These are phyloP conservation scores for Pseudomassariella vexata DNA, from an alignment of 2,329 filamentous ascomycete genomes.

Conservation along the genomic window DNA sequence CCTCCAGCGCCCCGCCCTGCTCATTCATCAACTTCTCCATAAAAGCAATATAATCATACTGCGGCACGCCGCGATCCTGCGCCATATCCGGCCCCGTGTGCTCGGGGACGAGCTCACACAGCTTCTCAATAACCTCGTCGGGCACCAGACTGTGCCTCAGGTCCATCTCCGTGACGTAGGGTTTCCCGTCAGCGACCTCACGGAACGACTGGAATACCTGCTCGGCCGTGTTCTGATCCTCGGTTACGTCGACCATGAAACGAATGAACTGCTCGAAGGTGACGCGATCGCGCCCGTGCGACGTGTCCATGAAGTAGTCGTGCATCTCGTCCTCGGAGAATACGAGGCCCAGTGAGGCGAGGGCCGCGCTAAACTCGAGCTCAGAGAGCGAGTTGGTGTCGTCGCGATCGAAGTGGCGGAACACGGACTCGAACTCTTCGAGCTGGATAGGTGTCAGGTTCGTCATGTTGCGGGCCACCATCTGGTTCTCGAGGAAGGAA, in stretches of 20 bases:
- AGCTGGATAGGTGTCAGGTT: conserved; percentile 97
- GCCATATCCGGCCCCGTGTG: conserved; percentile 82
- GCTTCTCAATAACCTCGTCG: conserved; percentile 92
- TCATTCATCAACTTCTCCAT: conserved; percentile 76
- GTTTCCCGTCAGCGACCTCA: conserved; percentile 96
- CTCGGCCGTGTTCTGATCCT: conserved; percentile 97
- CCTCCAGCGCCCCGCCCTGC: conserved; percentile 19
- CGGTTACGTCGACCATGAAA: conserved; percentile 98
- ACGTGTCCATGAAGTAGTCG: conserved; percentile 85
- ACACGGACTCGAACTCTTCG: conserved; percentile 97
- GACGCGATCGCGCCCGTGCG: conserved; percentile 70
- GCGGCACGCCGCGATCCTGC: conserved; percentile 75
- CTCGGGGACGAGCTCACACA: conserved; percentile 78
- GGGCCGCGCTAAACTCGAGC: conserved; percentile 89
- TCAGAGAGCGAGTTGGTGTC: conserved; percentile 85
- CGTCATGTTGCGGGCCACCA: conserved; percentile 97
- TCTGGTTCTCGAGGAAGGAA: conserved; percentile 94
- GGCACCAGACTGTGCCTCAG: conserved; percentile 90
- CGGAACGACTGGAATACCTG: conserved; percentile 98
- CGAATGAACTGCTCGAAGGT: conserved; percentile 98
- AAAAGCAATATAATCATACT: conserved; percentile 95
- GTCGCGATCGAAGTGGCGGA: conserved; percentile 95
- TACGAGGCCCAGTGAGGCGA: conserved; percentile 90
- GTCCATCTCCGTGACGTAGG: conserved; percentile 97
- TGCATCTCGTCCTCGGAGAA: conserved; percentile 99